Evolutionary conservation across 1,139 yeast genomes (phyloP), one percentile per base, ranked within the genome.

Genomic region (Geotrichum aggregatum): DNA sequence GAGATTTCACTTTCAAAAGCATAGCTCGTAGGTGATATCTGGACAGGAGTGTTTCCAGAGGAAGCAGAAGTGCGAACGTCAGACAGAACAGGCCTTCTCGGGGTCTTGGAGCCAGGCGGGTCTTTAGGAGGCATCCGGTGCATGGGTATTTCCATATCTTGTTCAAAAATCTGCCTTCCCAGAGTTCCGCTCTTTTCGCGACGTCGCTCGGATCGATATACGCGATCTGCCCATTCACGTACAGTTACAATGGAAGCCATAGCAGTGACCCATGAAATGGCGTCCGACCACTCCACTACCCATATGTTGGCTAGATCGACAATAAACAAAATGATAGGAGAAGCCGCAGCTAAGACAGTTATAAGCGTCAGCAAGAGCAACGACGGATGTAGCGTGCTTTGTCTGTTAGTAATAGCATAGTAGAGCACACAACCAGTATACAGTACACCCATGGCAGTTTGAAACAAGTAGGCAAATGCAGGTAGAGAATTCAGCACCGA

Each of bases 141-240:
- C 7, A 24, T 14, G 19, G 39, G n/a, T 8, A 14, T 26, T 18
- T 47, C 50, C n/a, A 45, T 52, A 56, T 81, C 86, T 55, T 84
- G 91, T 57, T 84, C 94, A 63, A 80, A 84, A 45, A 85, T 78
- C 35, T 83, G 80, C 57, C 94, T 71, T 1, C 96, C 96, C 35
- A 87, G 66, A 2, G 86, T 78, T 2, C 94, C 87, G 54, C 82
- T 83, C 44, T 81, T 79, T 61, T 86, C 92, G 53, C 76, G 76
- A 13, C 72, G 72, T 57, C 79, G 77, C 70, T 81, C 82, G 31
- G 82, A 69, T 11, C 76, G 69, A 52, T 77, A 77, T 52, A 83
- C 76, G 55, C 85, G 76, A 61, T 84, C 85, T 55, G 85, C 78
- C 94, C 95, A 87, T 67, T 85, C 95, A 92, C 94, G 85, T 0